Base-by-base conservation (phyloP, 352 stramenopile species). In the Globisporangium cederbergense region DNA sequence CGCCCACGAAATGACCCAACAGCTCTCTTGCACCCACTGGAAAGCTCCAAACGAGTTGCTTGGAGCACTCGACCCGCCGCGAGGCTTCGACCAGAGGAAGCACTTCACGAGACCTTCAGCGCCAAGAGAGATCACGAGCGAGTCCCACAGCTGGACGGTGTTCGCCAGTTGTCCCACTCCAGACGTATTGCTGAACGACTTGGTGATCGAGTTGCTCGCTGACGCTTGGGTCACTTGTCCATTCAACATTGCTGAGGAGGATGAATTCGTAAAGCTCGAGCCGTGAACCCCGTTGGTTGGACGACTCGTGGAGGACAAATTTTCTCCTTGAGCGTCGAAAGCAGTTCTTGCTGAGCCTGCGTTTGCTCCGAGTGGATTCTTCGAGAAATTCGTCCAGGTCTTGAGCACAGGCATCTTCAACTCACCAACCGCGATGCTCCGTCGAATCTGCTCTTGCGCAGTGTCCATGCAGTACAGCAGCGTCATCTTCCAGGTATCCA, bases 1-100 rank as follows among this genome's bases (percentile, higher is more conserved):
- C 0, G 86, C 84, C 86, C 86, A 95, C 52, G 86, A 93, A 14
- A 95, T 77, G 3, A 95, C 78, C 86, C 86, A 95, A 40, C 82
- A 91, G 42, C 74, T 91, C n/a, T 90, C 73, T 63, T 91, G 81
- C 2, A 86, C 57, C 86, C 86, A 95, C 16, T 84, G 74, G 34
- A 85, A 90, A 0, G 67, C 71, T 1, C 62, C 66, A 28, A 64
- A 38, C 6, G 32, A 30, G 55, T 59, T 70, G 34, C 22, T 52
- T 13, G 43, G 14, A 40, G 49, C 40, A 14, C 49, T 58, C 56
- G 67, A 40, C 34, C 50, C 38, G n/a, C 75, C 76, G 4, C 81
- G 74, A 10, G 86, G 86, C 49, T 93, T 85, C 8, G 79, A 79
- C 84, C 86, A 95, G 32, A 92, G 54, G 58, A 91, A 95, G 38